phyloP scores from a whole-genome alignment of 352 stramenopile genomes.

The Globisporangium okanoganense region DNA sequence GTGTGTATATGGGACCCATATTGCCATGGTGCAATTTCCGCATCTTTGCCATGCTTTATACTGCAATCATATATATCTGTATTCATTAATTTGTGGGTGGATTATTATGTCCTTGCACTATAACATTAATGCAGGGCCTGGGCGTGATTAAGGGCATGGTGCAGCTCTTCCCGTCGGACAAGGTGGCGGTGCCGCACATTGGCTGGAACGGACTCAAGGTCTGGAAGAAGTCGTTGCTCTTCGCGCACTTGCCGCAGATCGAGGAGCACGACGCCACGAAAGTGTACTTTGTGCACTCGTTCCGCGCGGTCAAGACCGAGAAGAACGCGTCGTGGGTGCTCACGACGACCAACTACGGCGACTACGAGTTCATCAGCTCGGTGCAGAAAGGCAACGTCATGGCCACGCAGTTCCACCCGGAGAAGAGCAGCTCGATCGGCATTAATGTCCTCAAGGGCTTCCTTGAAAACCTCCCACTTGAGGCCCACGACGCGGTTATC shows the following conservation, averaged over 20 bases:
- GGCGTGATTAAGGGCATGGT: constrained; percentile 92
- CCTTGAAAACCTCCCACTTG: constrained; percentile 70
- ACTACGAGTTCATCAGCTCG: constrained; percentile 90
- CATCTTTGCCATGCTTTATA: background rate
- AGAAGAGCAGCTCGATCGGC: constrained; percentile 94
- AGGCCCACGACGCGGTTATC: constrained; percentile 46
- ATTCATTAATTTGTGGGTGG: no score
- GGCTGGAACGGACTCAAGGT: constrained; percentile 96
- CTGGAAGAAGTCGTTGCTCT: constrained; percentile 83
- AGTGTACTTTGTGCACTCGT: constrained; percentile 99
- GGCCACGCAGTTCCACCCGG: constrained; percentile 98
- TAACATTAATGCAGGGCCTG: constrained; percentile 69
- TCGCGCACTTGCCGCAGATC: constrained; percentile 36
- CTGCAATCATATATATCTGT: no score
- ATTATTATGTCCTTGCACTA: background rate
- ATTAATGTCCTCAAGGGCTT: constrained; percentile 93
- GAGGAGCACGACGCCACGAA: constrained; percentile 36
- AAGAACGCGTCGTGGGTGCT: constrained; percentile 92
- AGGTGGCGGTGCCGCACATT: constrained; percentile 94
- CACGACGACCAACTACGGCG: constrained; percentile 94
- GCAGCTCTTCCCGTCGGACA: constrained; percentile 80
- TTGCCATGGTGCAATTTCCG: background rate
- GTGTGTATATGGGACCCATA: background rate
- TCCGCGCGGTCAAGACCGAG: constrained; percentile 68
- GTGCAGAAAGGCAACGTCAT: constrained; percentile 95